These are phyloP conservation scores for Pichia insulana DNA, from an alignment of 805 yeast genomes.

Conservation along the genomic window DNA sequence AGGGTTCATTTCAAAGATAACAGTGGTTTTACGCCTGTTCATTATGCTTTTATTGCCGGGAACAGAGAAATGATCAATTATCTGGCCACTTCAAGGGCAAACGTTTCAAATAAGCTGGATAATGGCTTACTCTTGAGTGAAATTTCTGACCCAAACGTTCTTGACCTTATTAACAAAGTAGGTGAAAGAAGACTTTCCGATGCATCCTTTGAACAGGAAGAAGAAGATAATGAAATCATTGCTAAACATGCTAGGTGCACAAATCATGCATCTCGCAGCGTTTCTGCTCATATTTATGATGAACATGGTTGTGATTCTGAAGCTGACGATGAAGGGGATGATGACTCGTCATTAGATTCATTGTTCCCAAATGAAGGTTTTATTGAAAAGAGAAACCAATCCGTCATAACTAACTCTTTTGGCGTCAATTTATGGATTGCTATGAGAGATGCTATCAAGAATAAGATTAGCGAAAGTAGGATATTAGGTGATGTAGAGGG, in stretches of 20 bases:
- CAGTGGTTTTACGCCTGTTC: slow-evolving; percentile 81
- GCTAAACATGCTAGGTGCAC: background rate
- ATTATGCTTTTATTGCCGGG: slow-evolving; percentile 75
- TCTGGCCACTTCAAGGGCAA: slow-evolving; percentile 58
- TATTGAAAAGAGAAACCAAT: slow-evolving; percentile 1
- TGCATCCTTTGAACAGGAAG: slow-evolving; percentile 5
- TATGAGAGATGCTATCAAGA: slow-evolving; percentile 23
- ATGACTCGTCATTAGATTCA: background rate
- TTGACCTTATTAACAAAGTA: slow-evolving; percentile 24
- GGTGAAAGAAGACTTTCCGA: slow-evolving; percentile 8
- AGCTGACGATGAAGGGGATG: slow-evolving; percentile 8
- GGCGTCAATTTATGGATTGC: slow-evolving; percentile 25
- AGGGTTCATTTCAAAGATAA: slow-evolving; percentile 65
- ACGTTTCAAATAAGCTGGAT: slow-evolving; percentile 40
- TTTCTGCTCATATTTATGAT: background rate
- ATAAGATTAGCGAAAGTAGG: slow-evolving; percentile 11
- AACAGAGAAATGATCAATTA: slow-evolving; percentile 55
- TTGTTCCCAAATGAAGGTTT: background rate
- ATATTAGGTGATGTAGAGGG: background rate
- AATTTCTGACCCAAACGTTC: slow-evolving; percentile 33
- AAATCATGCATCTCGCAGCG: background rate
- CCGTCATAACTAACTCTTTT: slow-evolving; percentile 16
- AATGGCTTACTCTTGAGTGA: slow-evolving; percentile 39
- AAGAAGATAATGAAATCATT: slow-evolving; percentile 1
- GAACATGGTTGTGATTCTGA: slow-evolving; percentile 6